Base-by-base conservation (phyloP, 2,329 filamentous ascomycete genomes). In the Colletotrichum endophyticum region DNA sequence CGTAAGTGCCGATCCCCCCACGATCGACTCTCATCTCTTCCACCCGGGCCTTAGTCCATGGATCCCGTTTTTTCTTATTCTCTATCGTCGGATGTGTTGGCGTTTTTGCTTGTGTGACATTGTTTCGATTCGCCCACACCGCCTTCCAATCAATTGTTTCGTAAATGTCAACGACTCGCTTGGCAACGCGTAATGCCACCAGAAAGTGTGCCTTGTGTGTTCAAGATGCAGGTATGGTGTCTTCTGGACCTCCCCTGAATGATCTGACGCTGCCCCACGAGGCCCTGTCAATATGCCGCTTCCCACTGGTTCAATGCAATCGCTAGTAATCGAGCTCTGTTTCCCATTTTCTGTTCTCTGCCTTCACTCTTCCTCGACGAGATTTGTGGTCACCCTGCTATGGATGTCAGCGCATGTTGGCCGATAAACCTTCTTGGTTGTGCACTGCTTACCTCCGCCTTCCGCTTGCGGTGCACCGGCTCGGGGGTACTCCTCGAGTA, bases 401-500 rank as follows among this genome's bases (percentile, higher is more conserved):
- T 67, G 69, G 59, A 64, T 56, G 72, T 81, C 81, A 82, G 82
- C 76, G 72, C 39, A 44, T 36, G 15, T 28, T 19, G 27, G 44
- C 28, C 57, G 28, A 4, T 15, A 30, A 30, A 66, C 61, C n/a
- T 16, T 16, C 25, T 12, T 36, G 30, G 28, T 16, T 12, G 66
- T 8, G 32, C 16, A 67, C 34, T 70, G 85, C 87, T 86, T 80
- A 91, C 91, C 86, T 95, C 94, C 66, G 94, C 94, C 84, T 96
- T 96, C 77, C 94, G 88, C 85, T 96, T 96, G 66, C 94, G 94
- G 79, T 95, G 83, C 32, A 94, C 88, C 16, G 91, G 91, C 81
- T 94, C 93, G 2, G 92, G 92, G 7, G 92, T 93, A 78, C 88
- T 82, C 82, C 89, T 80, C 73, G 87, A 80, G 76, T 85, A 82